A percentile compares a stretch with the other conserved stretches of the same genome.
These are phyloP conservation scores for Barnettozyma californica DNA, from an alignment of 805 yeast species.

Conservation along the genomic window DNA sequence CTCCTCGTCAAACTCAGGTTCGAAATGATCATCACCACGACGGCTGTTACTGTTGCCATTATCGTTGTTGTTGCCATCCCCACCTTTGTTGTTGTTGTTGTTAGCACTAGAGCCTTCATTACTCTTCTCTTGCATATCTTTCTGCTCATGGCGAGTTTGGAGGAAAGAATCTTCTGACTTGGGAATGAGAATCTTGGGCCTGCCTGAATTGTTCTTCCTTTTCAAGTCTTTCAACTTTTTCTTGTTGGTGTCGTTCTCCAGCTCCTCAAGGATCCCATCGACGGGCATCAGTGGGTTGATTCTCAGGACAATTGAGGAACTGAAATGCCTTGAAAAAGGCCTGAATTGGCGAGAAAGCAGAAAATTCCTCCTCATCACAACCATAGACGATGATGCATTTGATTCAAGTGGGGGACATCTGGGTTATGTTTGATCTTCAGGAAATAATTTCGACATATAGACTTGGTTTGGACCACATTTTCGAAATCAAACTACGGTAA, in stretches of 20 bases:
- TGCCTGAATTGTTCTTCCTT: slow-evolving; percentile 8
- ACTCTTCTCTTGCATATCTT: background rate
- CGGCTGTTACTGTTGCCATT: slow-evolving; percentile 8
- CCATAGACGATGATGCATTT: background rate
- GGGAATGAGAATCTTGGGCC: slow-evolving; percentile 21
- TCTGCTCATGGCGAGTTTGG: slow-evolving; percentile 1
- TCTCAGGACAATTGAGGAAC: background rate
- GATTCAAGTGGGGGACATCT: background rate
- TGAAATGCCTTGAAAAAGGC: background rate
- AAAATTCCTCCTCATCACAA: background rate
- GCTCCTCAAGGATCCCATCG: slow-evolving; percentile 23
- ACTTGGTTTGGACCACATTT: too few relatives aligned
- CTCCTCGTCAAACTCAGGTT: slow-evolving; percentile 13
- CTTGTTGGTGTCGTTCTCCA: slow-evolving; percentile 11
- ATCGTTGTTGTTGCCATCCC: slow-evolving; percentile 3
- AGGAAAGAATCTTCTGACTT: slow-evolving; percentile 16
- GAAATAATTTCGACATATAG: too few relatives aligned
- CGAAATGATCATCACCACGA: slow-evolving; percentile 9
- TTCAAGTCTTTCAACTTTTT: slow-evolving; percentile 7
- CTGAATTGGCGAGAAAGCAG: too few relatives aligned
- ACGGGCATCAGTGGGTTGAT: slow-evolving; percentile 23
- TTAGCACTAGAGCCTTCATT: background rate
- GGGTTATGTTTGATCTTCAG: too few relatives aligned
- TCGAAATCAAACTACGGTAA: too few relatives aligned
- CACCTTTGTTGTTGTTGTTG: background rate